Evolutionary conservation across 768 basidiomycete species (phyloP), one percentile per base, ranked within the genome.

Genomic region (Lentinula lateritia): DNA sequence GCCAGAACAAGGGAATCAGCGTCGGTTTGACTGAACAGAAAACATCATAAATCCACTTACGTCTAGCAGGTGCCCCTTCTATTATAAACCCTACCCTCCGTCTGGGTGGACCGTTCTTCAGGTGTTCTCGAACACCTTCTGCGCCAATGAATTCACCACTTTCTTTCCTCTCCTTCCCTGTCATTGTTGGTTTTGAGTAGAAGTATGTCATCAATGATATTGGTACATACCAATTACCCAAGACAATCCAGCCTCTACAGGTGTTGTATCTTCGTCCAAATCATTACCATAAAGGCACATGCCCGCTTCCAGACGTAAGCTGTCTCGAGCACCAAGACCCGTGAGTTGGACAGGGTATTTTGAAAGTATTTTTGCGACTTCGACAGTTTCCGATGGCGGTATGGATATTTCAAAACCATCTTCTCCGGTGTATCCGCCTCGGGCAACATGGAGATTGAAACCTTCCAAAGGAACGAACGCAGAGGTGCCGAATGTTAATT

Each of bases 341-440:
- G 90, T 87, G 5, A 97, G 80, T 71, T 92, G 87, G 2, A 97
- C 91, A 2, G 87, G 81, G 3, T 80, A 74, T 45, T 84, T 78
- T 23, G 80, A 77, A 12, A 90, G 74, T 13, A 95, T 78, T 34
- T 84, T 78, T 0, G 93, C 87, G 53, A 95, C 83, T 12, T 85
- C 84, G 4, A 86, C 78, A 0, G 93, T 88, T 53, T 90, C 80
- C 3, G 82, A 78, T 0, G 92, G 92, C 1, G 93, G 93, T 45
- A 96, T 88, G 4, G 93, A 96, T 64, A 98, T 94, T 81, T 99
- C 97, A 66, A 99, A 98, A 0, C 97, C 97, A 73, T 99, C 97
- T 75, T 99, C 97, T 10, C 97, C 97, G 0, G 97, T 98, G 75
- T 99, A 99, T 5, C 97, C 97, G 34, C 94, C 93, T 15, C 97